Evolutionary conservation across 176 grass and related monocot species (phyloP).

Genomic region (Zoysia pacifica): DNA sequence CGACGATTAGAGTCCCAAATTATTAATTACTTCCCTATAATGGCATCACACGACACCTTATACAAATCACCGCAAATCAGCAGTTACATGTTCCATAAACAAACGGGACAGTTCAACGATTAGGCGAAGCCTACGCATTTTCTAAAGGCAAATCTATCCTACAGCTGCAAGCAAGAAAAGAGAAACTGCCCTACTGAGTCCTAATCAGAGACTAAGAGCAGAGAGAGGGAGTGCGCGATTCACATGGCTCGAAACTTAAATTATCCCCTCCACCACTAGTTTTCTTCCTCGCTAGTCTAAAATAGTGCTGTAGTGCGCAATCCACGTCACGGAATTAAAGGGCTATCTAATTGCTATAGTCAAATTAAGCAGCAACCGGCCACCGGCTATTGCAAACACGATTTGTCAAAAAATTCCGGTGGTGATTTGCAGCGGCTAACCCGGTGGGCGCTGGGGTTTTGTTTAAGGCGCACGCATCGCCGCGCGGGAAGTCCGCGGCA

Average conservation of each 20-base stretch:
- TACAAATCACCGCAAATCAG: slow-evolving; percentile 31
- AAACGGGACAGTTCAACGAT: slow-evolving; percentile 14
- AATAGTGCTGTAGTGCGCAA: slow-evolving; percentile 1
- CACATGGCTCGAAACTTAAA: slow-evolving; percentile 44
- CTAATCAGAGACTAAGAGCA: not conserved
- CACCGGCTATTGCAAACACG: not conserved
- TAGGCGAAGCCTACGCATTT: slow-evolving; percentile 4
- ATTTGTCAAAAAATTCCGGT: not conserved
- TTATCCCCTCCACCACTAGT: not conserved
- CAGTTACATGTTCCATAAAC: slow-evolving; percentile 24
- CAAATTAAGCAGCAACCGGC: slow-evolving; percentile 37
- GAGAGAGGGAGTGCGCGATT: slow-evolving; percentile 13
- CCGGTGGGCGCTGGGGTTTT: slow-evolving; percentile 5
- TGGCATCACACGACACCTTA: slow-evolving; percentile 25
- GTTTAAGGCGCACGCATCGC: not conserved
- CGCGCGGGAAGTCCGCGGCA: not conserved
- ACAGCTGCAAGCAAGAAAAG: not conserved
- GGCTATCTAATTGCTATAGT: not conserved
- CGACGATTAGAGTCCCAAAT: too few relatives aligned
- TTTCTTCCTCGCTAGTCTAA: not conserved
- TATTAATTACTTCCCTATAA: not conserved
- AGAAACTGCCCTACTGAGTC: not conserved
- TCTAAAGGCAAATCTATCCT: not conserved
- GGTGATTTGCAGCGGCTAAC: not conserved
- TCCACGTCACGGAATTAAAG: not conserved